phyloP scores from a whole-genome alignment of 163 green algal species.

The Chloroidium sp. region DNA sequence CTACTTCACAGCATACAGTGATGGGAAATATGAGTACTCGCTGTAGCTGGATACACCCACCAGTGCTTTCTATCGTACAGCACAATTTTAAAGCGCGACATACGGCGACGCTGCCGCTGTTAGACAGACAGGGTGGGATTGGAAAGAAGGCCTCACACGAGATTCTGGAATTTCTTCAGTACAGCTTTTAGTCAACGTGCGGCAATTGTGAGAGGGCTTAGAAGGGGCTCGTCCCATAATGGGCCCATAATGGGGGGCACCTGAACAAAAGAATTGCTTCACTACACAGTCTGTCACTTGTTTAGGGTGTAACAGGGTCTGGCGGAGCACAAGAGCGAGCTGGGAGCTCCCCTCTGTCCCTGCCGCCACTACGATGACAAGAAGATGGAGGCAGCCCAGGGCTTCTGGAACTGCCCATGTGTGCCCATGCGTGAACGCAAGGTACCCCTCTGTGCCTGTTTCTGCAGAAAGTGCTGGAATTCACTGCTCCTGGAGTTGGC shows the following conservation, averaged over 20 bases:
- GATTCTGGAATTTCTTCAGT: no score
- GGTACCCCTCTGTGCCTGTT: constrained; percentile 21
- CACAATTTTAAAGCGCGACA: no score
- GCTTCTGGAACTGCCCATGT: constrained; percentile 99
- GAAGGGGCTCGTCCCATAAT: no score
- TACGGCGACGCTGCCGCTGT: no score
- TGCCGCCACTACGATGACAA: constrained; percentile 99
- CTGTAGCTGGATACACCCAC: not conserved
- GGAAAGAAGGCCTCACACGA: no score
- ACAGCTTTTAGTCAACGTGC: no score
- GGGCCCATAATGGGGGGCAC: no score
- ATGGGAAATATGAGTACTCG: not conserved
- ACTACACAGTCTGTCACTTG: not conserved
- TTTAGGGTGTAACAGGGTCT: constrained; percentile 59
- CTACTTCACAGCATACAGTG: not conserved
- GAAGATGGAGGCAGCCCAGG: constrained; percentile 77
- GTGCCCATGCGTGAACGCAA: constrained; percentile 96
- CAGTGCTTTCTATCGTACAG: not conserved
- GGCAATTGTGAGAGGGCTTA: no score
- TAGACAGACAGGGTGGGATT: no score
- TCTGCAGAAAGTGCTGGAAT: no score
- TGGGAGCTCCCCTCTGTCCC: constrained; percentile 94
- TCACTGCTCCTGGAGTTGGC: no score
- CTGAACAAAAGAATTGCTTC: no score
- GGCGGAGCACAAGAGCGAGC: constrained; percentile 94